Conservation (phyloP, 2,329 filamentous ascomycete genomes). For the Sporothrix globosa region DNA sequence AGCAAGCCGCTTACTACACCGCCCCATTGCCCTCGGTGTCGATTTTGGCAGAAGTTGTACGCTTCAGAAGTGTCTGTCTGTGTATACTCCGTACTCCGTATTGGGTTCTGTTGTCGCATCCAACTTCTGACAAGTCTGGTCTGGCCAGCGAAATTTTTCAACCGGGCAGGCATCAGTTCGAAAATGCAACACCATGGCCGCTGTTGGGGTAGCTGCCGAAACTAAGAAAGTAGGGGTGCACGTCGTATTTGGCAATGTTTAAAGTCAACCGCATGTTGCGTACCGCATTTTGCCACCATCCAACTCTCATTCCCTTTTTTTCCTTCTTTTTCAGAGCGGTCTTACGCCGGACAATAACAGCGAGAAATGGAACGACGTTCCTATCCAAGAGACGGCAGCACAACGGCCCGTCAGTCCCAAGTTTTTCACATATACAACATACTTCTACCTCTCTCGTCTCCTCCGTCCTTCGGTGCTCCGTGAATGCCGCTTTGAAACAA, state of each 20-base stretch:
- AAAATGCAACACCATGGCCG: slow-evolving; percentile 1
- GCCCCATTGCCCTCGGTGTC: background rate
- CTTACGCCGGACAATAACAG: background rate
- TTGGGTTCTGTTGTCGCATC: no score
- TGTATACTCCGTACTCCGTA: background rate
- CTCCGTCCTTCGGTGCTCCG: no score
- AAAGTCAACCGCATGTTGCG: background rate
- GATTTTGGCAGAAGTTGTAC: background rate
- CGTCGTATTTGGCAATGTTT: background rate
- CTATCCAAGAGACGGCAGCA: background rate
- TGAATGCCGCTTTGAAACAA: no score
- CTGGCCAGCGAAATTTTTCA: background rate
- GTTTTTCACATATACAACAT: no score
- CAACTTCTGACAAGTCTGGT: no score
- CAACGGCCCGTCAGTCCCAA: no score
- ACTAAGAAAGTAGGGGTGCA: background rate
- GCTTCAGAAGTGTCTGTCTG: background rate
- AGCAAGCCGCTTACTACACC: background rate
- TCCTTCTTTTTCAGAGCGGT: background rate
- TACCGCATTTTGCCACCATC: background rate
- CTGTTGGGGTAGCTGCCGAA: slow-evolving; percentile 12
- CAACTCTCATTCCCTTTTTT: background rate
- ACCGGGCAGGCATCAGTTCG: background rate
- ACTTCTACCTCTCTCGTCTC: no score
- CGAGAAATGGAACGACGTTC: slow-evolving; percentile 21